Conservation (phyloP, 2,329 filamentous ascomycete genomes). For the Colletotrichum lindemuthianum region DNA sequence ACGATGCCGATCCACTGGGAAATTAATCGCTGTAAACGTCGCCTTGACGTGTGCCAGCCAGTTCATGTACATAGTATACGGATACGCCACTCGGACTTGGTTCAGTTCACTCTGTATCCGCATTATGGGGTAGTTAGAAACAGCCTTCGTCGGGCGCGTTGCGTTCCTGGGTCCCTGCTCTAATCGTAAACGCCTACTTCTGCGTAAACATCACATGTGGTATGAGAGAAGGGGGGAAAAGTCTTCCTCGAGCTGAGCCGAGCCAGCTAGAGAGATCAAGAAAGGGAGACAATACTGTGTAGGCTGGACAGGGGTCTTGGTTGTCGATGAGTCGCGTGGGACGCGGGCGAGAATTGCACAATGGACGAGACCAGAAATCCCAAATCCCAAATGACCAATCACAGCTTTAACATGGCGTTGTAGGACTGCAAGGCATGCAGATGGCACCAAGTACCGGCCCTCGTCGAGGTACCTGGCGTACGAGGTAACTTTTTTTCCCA, state of each 20-base stretch:
- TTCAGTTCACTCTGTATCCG: too few relatives aligned
- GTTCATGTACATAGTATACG: too few relatives aligned
- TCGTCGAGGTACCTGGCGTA: background rate
- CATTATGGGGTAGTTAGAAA: too few relatives aligned
- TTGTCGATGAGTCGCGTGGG: conserved; percentile 4
- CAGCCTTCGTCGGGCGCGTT: background rate
- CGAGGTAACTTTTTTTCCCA: background rate
- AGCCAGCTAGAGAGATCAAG: too few relatives aligned
- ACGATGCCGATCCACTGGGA: conserved; percentile 17
- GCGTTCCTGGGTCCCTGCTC: background rate
- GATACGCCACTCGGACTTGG: too few relatives aligned
- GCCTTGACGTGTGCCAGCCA: too few relatives aligned
- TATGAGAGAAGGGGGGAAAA: conserved; percentile 8
- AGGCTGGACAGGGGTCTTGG: background rate
- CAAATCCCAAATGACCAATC: conserved; percentile 20
- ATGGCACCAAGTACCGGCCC: conserved; percentile 1
- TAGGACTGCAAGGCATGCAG: conserved; percentile 24
- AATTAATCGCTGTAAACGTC: background rate
- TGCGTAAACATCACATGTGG: background rate
- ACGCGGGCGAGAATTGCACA: conserved; percentile 29
- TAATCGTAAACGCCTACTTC: background rate
- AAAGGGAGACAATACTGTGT: background rate
- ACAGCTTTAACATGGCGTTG: conserved; percentile 4
- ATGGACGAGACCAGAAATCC: background rate
- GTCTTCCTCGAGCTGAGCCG: background rate